Base-by-base conservation (phyloP, 352 stramenopile genomes). In the Hyaloperonospora arabidopsidis region DNA sequence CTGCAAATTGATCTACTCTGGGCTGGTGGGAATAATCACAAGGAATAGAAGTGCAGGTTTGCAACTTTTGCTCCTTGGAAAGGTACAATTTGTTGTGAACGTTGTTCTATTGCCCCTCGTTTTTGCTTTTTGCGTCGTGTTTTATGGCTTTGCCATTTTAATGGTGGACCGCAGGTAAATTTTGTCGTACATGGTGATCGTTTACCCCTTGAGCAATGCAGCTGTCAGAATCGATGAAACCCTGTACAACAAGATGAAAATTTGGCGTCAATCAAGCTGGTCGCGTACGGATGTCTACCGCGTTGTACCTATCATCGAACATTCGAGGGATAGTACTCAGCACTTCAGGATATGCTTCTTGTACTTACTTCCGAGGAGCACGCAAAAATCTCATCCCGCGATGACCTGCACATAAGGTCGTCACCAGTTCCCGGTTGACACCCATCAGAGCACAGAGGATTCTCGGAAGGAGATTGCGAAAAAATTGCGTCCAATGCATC, bases 111-210 rank as follows among this genome's bases (percentile, higher is more conserved):
- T 34, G 35, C 34, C 14, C 28, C 12, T 38, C 39, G 18, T 45
- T 5, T 18, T 40, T n/a, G 3, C 41, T n/a, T 5, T 50, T 11
- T 54, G 80, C 68, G 14, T 59, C 58, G 2, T 47, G 52, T 0
- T 40, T 66, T 1, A 62, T 51, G 35, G 72, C 71, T 22, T 38
- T 88, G 76, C 57, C 86, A 71, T 43, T 45, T 90, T 14, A 88
- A 88, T 38, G 58, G 65, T 12, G 51, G 57, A 8, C 22, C 63
- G 2, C 65, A 83, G 49, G 43, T 57, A 0, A 8, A 32, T 8
- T 32, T 32, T 4, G 70, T 89, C 0, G 71, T 86, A 1, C 75
- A 88, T 54, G 76, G 81, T 3, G 76, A 89, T 50, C 70, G 65
- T 15, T 32, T 87, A 8, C 68, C 79, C 1, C 86, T 91, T 40